Evolutionary conservation across 495 filamentous ascomycete genomes (phyloP), one percentile per base, ranked within the genome.

Genomic region (Clohesyomyces aquaticus): DNA sequence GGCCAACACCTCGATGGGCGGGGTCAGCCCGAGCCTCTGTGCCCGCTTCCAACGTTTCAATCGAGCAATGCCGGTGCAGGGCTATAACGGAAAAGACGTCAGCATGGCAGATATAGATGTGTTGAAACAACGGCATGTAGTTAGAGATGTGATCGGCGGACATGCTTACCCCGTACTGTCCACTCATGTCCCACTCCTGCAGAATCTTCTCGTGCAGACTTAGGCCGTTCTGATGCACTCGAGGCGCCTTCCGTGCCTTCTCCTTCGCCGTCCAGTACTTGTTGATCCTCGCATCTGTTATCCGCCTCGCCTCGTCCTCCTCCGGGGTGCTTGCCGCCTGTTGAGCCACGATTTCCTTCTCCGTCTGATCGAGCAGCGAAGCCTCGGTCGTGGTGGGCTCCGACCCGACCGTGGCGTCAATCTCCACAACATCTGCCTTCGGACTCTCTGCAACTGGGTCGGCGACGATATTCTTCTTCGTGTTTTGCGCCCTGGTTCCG

Each of bases 1-100:
- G 0, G 91, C 88, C 2, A 97, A 79, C n/a, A 98, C 91, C 74
- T 97, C 93, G 29, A 96, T 80, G 0, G 95, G 94, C 0, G 95
- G 95, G 38, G 90, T 82, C 50, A 99, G 76, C 0, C 88, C 87
- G 47, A 99, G 75, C 47, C 76, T 77, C 45, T 96, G 77, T 1
- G 95, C 95, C 10, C 95, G 83, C 69, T 88, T 84, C 95, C 95
- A 99, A 0, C 95, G 88, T 75, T 89, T 89, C 52, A 88, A 68
- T 9, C 95, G 83, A 11, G 85, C 75, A 23, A 95, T 91, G 1
- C 95, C 95, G 55, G 96, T 88, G 71, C 90, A 95, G 0, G 94
- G 95, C 90, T 96, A 67, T 23, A 45, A 19, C 16, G 18, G 25
- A 19, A 16, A 50, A 6, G 25, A 51, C 48, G 16, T 69, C 55